A percentile compares a stretch with the other conserved stretches of the same genome.
phyloP scores from a whole-genome alignment of 1,284 basidiomycete genomes.

The Trichosporon sp. region DNA sequence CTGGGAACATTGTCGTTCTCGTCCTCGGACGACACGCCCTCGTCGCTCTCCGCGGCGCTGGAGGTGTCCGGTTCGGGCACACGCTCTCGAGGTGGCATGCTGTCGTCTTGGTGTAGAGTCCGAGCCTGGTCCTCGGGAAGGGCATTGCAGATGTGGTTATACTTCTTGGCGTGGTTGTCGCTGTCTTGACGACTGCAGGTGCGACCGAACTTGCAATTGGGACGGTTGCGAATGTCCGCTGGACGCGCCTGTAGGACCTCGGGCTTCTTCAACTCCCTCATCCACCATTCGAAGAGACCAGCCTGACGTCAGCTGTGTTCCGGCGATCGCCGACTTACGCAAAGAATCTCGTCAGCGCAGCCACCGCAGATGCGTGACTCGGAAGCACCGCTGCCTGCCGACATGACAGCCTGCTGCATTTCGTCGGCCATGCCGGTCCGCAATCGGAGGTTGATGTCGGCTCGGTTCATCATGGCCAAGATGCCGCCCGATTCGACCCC shows the following conservation, averaged over 20 bases:
- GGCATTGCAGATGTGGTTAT: slow-evolving; percentile 24
- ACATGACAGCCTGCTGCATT: slow-evolving; percentile 19
- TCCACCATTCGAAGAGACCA: slow-evolving; percentile 26
- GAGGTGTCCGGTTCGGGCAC: neutral
- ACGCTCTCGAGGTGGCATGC: neutral
- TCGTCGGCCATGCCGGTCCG: slow-evolving; percentile 21
- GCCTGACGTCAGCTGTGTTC: slow-evolving; percentile 12
- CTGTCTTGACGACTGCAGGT: slow-evolving; percentile 19
- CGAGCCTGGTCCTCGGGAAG: slow-evolving; percentile 14
- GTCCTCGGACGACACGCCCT: slow-evolving; percentile 4
- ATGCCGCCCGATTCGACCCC: slow-evolving; percentile 17
- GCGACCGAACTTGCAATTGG: slow-evolving; percentile 23
- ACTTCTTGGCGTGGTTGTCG: slow-evolving; percentile 19
- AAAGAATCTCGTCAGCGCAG: slow-evolving; percentile 23
- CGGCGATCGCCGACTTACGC: slow-evolving; percentile 8
- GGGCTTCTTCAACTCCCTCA: slow-evolving; percentile 22
- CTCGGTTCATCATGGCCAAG: slow-evolving; percentile 21
- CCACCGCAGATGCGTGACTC: slow-evolving; percentile 17
- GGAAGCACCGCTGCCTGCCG: slow-evolving; percentile 5
- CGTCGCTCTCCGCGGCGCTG: neutral
- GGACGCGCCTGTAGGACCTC: slow-evolving; percentile 14
- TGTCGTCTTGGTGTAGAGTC: slow-evolving; percentile 19
- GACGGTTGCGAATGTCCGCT: slow-evolving; percentile 4
- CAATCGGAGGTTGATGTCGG: slow-evolving; percentile 20
- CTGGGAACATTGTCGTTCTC: slow-evolving; percentile 3